These are phyloP conservation scores for Alternaria sp. DNA, from an alignment of 2,329 filamentous ascomycete genomes.

Conservation along the genomic window DNA sequence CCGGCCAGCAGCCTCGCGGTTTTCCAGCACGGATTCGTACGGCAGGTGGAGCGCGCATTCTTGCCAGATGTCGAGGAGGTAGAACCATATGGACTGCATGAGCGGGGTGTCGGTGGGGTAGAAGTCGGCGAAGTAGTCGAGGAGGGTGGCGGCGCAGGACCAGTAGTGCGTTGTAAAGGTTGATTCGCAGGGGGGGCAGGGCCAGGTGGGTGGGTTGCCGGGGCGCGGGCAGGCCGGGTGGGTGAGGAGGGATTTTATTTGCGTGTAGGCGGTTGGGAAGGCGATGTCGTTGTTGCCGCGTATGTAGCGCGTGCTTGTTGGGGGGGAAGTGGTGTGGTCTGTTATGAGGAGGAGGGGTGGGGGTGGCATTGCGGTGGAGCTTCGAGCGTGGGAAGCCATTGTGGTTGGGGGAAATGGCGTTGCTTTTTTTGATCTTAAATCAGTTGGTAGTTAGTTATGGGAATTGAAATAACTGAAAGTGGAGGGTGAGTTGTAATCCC, in stretches of 20 bases:
- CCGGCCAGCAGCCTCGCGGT: not conserved
- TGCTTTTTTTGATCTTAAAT: not conserved
- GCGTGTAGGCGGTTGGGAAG: slow-evolving; percentile 18
- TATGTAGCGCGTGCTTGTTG: not conserved
- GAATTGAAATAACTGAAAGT: not conserved
- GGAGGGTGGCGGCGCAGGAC: slow-evolving; percentile 26
- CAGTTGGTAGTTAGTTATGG: not conserved
- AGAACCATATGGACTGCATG: slow-evolving; percentile 43
- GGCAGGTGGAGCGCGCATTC: slow-evolving; percentile 13
- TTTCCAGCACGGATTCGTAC: slow-evolving; percentile 12
- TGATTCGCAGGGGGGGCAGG: slow-evolving; percentile 17
- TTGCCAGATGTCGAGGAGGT: slow-evolving; percentile 39
- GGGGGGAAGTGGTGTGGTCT: slow-evolving; percentile 6
- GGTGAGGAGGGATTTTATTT: slow-evolving; percentile 23
- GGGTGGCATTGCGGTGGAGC: not conserved
- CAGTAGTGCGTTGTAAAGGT: slow-evolving; percentile 27
- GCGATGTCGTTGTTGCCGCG: slow-evolving; percentile 3
- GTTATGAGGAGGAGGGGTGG: not conserved
- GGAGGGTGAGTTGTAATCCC: not conserved
- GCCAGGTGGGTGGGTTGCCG: slow-evolving; percentile 4
- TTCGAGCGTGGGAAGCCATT: not conserved
- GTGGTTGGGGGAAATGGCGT: too few species aligned
- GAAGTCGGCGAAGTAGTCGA: slow-evolving; percentile 48
- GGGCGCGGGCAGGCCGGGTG: slow-evolving; percentile 10
- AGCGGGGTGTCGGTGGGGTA: slow-evolving; percentile 22